Base-by-base conservation (phyloP, 1,284 basidiomycete species). In the Ustilago tritici region DNA sequence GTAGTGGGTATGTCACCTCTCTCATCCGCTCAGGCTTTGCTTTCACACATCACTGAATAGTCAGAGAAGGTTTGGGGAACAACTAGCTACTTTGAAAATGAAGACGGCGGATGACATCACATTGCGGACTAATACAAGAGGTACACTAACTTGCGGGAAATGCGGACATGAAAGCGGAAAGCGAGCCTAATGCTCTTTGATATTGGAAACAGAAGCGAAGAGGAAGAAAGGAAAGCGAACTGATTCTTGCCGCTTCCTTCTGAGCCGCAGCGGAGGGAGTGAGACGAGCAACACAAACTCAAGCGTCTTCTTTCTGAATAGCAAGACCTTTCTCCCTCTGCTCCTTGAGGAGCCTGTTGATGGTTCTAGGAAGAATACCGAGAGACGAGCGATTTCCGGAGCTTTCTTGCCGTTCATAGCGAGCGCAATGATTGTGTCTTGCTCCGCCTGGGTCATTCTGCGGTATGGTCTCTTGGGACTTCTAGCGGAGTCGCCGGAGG, bases 341-440 rank as follows among this genome's bases (percentile, higher is more conserved):
- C 40, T 34, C 34, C 47, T 31, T 41, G 19, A 72, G 46, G 8
- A 60, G 56, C 54, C 40, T 63, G 35, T 17, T 2, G 7, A 72
- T 65, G 3, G 70, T 64, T 9, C 15, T 35, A 9, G 36, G 8
- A 23, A 41, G 63, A 31, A 72, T 32, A 11, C 47, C 65, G 34
- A 72, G 57, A 2, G 31, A 4, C 34, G 15, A 2, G 61, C 70
- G 31, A 72, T 67, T 17, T 63, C 59, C 2, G 0, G 3, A 11
- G 56, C 40, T 1, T 8, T 6, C 35, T 57, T 64, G 35, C 70
- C 70, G 15, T 8, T 10, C 10, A 40, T 28, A 3, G 35, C 35
- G 52, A 72, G 50, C 15, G 14, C 23, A 10, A 60, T 19, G 54
- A 72, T 72, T 19, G 54, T 53, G 23, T 61, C 53, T 19, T 53